A percentile compares a stretch with the other conserved stretches of the same genome.
phyloP scores from a whole-genome alignment of 2,329 filamentous ascomycete genomes.

The Exophiala viscosa region DNA sequence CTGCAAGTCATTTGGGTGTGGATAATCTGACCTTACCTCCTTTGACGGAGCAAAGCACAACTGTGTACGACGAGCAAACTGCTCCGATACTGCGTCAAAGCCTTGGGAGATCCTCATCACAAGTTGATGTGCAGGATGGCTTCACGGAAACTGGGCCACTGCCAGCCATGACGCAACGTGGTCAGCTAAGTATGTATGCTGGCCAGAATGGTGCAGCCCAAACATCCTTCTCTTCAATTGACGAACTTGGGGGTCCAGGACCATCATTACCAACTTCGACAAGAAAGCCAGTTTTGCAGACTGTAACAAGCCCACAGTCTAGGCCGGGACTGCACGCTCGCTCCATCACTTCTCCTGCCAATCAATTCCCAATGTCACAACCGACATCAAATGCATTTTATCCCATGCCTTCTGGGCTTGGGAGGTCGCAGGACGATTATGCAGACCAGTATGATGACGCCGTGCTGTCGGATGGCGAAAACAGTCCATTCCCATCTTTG shows the following conservation, averaged over 20 bases:
- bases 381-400: slow-evolving; percentile 24
- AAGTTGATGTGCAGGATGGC: slow-evolving; percentile 78
- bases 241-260: slow-evolving; percentile 53
- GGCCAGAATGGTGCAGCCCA: slow-evolving; percentile 18
- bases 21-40: slow-evolving; percentile 47
- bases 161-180: slow-evolving; percentile 49
- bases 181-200: slow-evolving; percentile 21
- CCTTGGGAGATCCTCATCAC: slow-evolving; percentile 65
- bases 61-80: slow-evolving; percentile 89
- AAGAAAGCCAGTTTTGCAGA: slow-evolving; percentile 57
- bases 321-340: slow-evolving; percentile 72
- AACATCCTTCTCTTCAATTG: slow-evolving; percentile 26
- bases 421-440: slow-evolving; percentile 22
- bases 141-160: slow-evolving; percentile 69
- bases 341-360: slow-evolving; percentile 76
- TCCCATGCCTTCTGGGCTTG: slow-evolving; percentile 10
- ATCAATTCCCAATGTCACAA: slow-evolving; percentile 40
- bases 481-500: slow-evolving; percentile 47
- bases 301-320: slow-evolving; percentile 76
- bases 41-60: slow-evolving; percentile 68
- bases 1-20: slow-evolving; percentile 45
- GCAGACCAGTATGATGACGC: slow-evolving; percentile 65
- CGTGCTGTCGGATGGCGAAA: slow-evolving; percentile 76
- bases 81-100: slow-evolving; percentile 85
- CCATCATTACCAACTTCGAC: slow-evolving; percentile 48